Evolutionary conservation across 768 basidiomycete genomes (phyloP).

Genomic region (Coprinopsis cinerea): DNA sequence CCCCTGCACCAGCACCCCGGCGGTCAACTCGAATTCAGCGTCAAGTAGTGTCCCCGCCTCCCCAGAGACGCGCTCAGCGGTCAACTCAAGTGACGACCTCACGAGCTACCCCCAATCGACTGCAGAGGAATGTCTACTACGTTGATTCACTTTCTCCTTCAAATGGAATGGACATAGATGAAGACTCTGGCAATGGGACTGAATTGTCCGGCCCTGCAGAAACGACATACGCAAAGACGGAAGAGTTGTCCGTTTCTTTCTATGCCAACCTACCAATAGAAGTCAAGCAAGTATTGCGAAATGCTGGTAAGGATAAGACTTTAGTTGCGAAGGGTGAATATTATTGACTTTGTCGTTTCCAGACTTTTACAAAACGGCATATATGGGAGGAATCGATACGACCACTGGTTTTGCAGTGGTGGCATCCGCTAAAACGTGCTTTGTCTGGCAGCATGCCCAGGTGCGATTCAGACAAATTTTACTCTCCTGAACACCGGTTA

Average conservation of each 20-base stretch:
- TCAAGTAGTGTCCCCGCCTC: constrained; percentile 17
- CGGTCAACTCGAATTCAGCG: constrained; percentile 36
- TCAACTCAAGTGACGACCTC: constrained; percentile 24
- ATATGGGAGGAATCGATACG: constrained; percentile 66
- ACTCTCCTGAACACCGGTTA: constrained; percentile 1
- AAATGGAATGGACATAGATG: constrained; percentile 63
- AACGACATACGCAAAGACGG: constrained; percentile 62
- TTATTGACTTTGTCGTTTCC: too few species aligned
- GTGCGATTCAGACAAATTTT: constrained; percentile 26
- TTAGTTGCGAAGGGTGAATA: too few species aligned
- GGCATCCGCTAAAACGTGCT: constrained; percentile 66
- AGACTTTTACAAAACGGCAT: constrained; percentile 69
- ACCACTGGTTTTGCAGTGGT: constrained; percentile 70
- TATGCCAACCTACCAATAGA: constrained; percentile 70
- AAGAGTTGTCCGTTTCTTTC: constrained; percentile 61
- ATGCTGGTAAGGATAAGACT: constrained; percentile 53
- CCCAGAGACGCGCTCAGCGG: constrained; percentile 10
- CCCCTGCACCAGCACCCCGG: constrained; percentile 54
- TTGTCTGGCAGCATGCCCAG: constrained; percentile 80
- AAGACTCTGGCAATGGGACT: constrained; percentile 32
- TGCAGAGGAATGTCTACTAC: constrained; percentile 33
- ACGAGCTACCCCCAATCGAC: constrained; percentile 33
- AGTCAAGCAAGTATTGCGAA: constrained; percentile 64
- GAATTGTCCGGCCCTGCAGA: constrained; percentile 33
- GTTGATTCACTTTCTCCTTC: constrained; percentile 28